Base-by-base conservation (phyloP, 495 filamentous ascomycete genomes). In the Trichoderma orchidacearum region DNA sequence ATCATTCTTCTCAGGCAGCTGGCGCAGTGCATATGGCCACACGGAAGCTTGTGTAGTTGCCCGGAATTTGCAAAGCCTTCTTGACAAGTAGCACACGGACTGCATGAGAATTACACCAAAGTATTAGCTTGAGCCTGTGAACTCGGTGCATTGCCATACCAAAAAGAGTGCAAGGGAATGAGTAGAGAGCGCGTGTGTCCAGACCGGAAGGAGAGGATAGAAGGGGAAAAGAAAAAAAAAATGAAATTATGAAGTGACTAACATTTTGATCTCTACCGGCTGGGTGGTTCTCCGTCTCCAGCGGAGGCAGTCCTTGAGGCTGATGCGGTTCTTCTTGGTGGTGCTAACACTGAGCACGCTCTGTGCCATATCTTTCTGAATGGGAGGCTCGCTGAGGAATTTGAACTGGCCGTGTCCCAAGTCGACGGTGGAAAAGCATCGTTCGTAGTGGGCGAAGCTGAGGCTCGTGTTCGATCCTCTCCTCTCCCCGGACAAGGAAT, bases 401-500 rank as follows among this genome's bases (percentile, higher is more conserved):
- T 62, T 70, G 48, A 63, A 64, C 56, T 70, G 73, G 56, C 66
- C 68, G 50, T 70, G 58, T n/a, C 55, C 66, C 12, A 64, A 69
- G 56, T 72, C 66, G 4, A 73, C 54, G 48, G 76, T 68, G 29
- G 66, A 66, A 53, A 80, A 59, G 38, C 74, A 79, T 58, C 68
- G 76, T 13, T 80, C 78, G 56, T 80, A 80, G n/a, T 70, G 72
- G 13, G 70, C 67, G 59, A 80, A 79, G 27, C 64, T 78, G 30
- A 79, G 61, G 45, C 52, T 68, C 69, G 36, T 71, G 51, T 68
- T 69, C 31, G 62, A 56, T 23, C 57, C 60, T 29, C 30, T 48
- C 7, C 30, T 30, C 12, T 53, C 11, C 0, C 28, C 30, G 31
- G 30, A 7, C 21, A 57, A 11, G 51, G 29, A 48, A 27, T 58